These are phyloP conservation scores for Zygosaccharomyces lentus DNA, from an alignment of 805 yeast genomes.

Conservation along the genomic window DNA sequence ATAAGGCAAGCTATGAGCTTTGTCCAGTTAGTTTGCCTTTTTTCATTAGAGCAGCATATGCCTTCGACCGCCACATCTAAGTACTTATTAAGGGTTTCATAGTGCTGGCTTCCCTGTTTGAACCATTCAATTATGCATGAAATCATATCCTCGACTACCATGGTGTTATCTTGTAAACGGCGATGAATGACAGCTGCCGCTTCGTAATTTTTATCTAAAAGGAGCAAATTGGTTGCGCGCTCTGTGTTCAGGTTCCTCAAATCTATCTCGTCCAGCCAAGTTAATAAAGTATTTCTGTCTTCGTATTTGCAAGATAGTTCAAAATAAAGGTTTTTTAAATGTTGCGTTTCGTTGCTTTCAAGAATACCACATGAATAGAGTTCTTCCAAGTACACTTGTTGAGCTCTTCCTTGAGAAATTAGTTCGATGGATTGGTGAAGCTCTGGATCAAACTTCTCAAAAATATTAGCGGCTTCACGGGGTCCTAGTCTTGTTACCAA, in stretches of 20 bases:
- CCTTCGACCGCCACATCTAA: constrained; percentile 17
- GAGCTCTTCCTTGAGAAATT: constrained; percentile 3
- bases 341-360: neutral
- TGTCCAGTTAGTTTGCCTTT: constrained; percentile 23
- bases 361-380: constrained; percentile 9
- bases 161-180: constrained; percentile 14
- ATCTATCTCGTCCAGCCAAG: constrained; percentile 19
- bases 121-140: constrained; percentile 20
- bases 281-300: constrained; percentile 7
- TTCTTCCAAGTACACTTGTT: constrained; percentile 21
- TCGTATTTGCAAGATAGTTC: constrained; percentile 18
- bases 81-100: constrained; percentile 7
- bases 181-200: constrained; percentile 21
- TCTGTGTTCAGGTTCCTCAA: constrained; percentile 14
- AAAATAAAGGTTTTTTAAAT: constrained; percentile 16
- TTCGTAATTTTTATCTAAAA: constrained; percentile 13
- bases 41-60: constrained; percentile 7
- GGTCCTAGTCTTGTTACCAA: constrained; percentile 9
- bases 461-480: constrained; percentile 7
- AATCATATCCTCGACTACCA: constrained; percentile 19
- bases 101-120: neutral
- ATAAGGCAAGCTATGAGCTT: constrained; percentile 23
- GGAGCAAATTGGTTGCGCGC: constrained; percentile 12
- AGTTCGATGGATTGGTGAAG: constrained; percentile 19
- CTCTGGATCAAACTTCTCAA: constrained; percentile 19